phyloP scores from a whole-genome alignment of 2,329 filamentous ascomycete genomes.

The Aspergillus calidoustus region DNA sequence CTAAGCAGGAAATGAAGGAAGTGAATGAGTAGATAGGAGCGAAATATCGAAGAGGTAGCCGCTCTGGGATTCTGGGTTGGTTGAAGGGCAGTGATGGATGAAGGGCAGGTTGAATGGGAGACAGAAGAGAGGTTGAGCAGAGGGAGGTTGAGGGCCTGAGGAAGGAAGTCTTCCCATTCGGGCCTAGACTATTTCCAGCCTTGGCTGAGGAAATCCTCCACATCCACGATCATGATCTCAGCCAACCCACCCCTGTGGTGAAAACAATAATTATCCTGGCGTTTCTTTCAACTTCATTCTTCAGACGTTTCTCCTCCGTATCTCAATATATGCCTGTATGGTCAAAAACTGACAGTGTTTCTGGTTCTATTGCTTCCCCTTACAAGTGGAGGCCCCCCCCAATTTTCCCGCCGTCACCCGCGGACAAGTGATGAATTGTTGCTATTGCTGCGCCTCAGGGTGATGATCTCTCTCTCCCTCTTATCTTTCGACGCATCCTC shows the following conservation, averaged over 20 bases:
- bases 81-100: conserved; percentile 17
- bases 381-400: background rate
- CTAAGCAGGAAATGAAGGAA: background rate
- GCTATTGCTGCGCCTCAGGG: background rate
- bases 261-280: background rate
- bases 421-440: background rate
- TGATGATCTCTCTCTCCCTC: background rate
- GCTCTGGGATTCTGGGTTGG: conserved; percentile 9
- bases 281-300: background rate
- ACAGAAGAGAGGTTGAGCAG: conserved; percentile 19
- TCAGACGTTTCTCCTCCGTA: background rate
- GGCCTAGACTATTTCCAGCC: conserved; percentile 17
- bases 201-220: conserved; percentile 6
- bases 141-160: conserved; percentile 24
- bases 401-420: background rate
- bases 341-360: too few relatives aligned
- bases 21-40: background rate
- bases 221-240: background rate
- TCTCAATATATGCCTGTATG: too few relatives aligned
- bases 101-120: conserved; percentile 20
- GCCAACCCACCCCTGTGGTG: background rate
- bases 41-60: background rate
- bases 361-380: background rate
- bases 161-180: conserved; percentile 16
- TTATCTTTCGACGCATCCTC: too few relatives aligned